These are phyloP conservation scores for Puya raimondii DNA, from an alignment of 176 grass and related monocot species.

Conservation along the genomic window DNA sequence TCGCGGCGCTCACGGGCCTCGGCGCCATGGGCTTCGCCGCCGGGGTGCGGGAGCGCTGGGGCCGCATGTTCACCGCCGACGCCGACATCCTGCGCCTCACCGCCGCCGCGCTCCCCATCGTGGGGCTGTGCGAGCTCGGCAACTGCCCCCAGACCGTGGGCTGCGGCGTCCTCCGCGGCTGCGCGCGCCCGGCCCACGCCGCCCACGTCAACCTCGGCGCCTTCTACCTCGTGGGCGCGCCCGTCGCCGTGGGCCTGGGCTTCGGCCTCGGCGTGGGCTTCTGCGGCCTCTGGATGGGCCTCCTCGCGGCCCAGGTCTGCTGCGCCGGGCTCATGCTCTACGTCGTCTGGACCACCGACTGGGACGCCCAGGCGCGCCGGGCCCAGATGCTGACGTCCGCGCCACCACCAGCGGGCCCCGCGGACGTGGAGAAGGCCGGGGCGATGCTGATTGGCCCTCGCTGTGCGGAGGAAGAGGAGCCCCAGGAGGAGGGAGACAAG, in stretches of 20 bases:
- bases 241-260: constrained; percentile 1
- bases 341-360: constrained; percentile 5
- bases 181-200: background rate
- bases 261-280: constrained; percentile 7
- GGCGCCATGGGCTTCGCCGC: background rate
- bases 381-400: background rate
- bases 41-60: background rate
- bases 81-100: constrained; percentile 14
- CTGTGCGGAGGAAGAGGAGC: background rate
- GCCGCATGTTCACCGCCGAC: constrained; percentile 14
- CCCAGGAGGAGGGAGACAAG: background rate
- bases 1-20: background rate
- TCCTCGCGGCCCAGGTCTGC: constrained; percentile 8
- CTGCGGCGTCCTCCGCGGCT: constrained; percentile 18
- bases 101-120: constrained; percentile 5
- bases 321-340: constrained; percentile 4
- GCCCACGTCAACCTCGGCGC: constrained; percentile 11
- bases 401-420: background rate
- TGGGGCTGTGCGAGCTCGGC: constrained; percentile 23
- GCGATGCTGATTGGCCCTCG: background rate
- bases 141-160: constrained; percentile 23
- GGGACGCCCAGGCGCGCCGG: constrained; percentile 4
- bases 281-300: constrained; percentile 10
- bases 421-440: background rate
- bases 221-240: constrained; percentile 12